Percentiles rank a stretch among this genome's conserved stretches.
Evolutionary conservation across 2,329 filamentous ascomycete species (phyloP).

Genomic region (Monilinia aucupariae): DNA sequence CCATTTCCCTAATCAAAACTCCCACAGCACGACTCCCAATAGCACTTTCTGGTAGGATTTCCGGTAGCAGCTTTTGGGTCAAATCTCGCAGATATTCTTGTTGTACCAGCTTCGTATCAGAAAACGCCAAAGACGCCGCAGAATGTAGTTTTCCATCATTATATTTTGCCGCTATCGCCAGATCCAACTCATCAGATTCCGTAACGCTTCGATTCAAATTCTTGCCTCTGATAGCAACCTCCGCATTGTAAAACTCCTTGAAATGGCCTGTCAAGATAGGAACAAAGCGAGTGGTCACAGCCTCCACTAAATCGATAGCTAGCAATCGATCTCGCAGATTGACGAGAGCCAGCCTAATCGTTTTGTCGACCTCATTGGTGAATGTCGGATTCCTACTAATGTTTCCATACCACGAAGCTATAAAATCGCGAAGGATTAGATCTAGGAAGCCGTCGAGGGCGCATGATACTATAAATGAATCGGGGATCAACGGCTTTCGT

Average conservation of each 20-base stretch:
- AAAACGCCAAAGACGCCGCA: constrained; percentile 75
- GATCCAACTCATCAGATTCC: constrained; percentile 90
- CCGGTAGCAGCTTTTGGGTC: constrained; percentile 66
- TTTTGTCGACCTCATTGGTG: constrained; percentile 77
- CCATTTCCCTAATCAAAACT: constrained; percentile 78
- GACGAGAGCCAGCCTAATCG: constrained; percentile 66
- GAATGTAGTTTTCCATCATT: constrained; percentile 81
- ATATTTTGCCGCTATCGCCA: constrained; percentile 94
- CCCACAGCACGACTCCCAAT: constrained; percentile 75
- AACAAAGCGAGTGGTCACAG: constrained; percentile 74
- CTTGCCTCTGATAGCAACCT: constrained; percentile 77
- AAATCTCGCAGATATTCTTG: constrained; percentile 81
- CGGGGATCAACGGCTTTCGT: constrained; percentile 64
- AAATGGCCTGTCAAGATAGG: constrained; percentile 86
- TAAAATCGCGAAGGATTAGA: constrained; percentile 74
- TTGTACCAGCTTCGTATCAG: constrained; percentile 77
- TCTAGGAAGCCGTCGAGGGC: constrained; percentile 75
- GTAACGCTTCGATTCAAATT: constrained; percentile 86
- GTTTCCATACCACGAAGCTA: constrained; percentile 79
- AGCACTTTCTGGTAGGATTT: constrained; percentile 66
- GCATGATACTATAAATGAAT: constrained; percentile 71
- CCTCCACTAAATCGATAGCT: constrained; percentile 75
- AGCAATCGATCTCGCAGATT: constrained; percentile 67
- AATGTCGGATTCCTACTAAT: constrained; percentile 81
- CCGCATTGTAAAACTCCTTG: constrained; percentile 84